Evolutionary conservation across 106 monocot species (phyloP), one percentile per base, ranked within the genome.

Genomic region (Apostasia ramifera): DNA sequence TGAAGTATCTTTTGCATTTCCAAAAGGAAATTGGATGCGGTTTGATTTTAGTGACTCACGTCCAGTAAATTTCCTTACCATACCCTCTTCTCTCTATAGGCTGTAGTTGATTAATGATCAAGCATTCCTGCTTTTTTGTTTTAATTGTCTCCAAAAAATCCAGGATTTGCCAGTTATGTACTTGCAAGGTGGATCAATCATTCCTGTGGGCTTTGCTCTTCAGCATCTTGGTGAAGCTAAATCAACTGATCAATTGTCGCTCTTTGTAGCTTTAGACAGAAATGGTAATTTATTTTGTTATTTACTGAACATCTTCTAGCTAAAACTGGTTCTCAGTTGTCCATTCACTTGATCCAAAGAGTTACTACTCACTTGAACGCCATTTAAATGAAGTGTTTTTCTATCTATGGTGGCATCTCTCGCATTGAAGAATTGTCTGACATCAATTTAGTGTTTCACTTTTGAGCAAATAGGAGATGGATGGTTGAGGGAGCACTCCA

Each of bases 21-120:
- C 90, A 47, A 83, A 67, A 53, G 98, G 98, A 68, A 90, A 70
- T 54, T 98, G 98, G 98, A 69, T 87, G 66, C 81, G 72, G 37
- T 93, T 98, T 83, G 98, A 98, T 83, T 98, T 98, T 80, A 73
- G 70, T 66, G 98, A 98, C 78, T 80, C 98, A 69, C 92, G 92
- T 78, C 93, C 98, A 66, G 98, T 98, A 81, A 80, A 80, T 75
- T 71, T n/a, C 45, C 26, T 63, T 46, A 46, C 13, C 9, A 48
- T 7, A 58, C 45, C 10, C 39, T 61, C 1, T 26, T 46, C 11
- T 53, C 45, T 64, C n/a, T 42, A 43, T 73, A 53, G 41, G 7
- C 43, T 59, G 40, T 47, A n/a, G 14, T 45, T 40, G 39, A 5
- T 40, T 75, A 15, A 47, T 56, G 41, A 58, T 67, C 7, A 43